These are phyloP conservation scores for Mayamaea pseudoterrestris DNA, from an alignment of 108 stramenopile species.

Conservation along the genomic window DNA sequence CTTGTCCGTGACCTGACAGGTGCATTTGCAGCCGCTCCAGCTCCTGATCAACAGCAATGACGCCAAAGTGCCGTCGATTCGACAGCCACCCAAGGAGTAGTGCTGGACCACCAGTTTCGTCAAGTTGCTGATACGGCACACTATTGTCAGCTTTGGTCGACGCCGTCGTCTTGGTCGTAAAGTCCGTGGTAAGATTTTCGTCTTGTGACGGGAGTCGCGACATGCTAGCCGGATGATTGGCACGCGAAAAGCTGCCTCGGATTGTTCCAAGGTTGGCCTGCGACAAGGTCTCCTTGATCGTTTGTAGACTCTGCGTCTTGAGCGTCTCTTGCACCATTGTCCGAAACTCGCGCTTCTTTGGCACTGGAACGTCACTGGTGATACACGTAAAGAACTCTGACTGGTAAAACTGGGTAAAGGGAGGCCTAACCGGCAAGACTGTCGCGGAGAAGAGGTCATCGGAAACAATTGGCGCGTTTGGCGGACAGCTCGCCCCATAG, in stretches of 20 bases:
- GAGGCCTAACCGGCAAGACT: conserved; percentile 5
- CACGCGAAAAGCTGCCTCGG: too few relatives aligned
- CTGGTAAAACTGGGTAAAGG: conserved; percentile 26
- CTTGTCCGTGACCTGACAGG: conserved; percentile 45
- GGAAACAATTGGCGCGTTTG: conserved; percentile 21
- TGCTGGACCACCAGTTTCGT: conserved; percentile 79
- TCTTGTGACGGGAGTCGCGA: too few relatives aligned
- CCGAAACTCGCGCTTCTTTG: too few relatives aligned
- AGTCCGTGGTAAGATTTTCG: background rate
- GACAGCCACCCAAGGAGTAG: conserved; percentile 76
- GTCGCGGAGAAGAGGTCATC: conserved; percentile 68
- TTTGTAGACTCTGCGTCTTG: too few relatives aligned
- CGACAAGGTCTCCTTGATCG: too few relatives aligned
- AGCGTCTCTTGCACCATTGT: too few relatives aligned
- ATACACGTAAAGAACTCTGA: conserved; percentile 81
- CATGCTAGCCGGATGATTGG: too few relatives aligned
- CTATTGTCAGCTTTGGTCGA: conserved; percentile 12
- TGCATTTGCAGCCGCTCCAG: conserved; percentile 48
- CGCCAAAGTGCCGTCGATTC: conserved; percentile 74
- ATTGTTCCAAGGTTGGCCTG: too few relatives aligned
- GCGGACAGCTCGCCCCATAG: conserved; percentile 32
- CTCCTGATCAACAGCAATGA: conserved; percentile 43
- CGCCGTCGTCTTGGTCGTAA: background rate
- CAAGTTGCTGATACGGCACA: conserved; percentile 27
- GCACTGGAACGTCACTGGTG: conserved; percentile 26